These are phyloP conservation scores for Protomyces gravidus DNA, from an alignment of 1,139 yeast genomes.

Conservation along the genomic window DNA sequence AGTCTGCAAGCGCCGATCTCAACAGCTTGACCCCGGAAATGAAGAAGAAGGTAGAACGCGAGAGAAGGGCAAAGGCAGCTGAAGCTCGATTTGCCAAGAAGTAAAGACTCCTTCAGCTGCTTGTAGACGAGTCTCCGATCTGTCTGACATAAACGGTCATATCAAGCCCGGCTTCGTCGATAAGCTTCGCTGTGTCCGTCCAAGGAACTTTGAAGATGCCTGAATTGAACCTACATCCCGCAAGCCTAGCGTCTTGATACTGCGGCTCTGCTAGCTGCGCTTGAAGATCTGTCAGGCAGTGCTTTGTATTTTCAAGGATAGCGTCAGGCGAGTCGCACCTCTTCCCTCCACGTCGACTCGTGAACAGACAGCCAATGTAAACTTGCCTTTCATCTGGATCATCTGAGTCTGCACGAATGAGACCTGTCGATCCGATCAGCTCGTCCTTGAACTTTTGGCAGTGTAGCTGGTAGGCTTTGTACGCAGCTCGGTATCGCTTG, in stretches of 20 bases:
- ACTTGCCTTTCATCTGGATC: neutral
- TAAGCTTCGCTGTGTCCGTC: constrained; percentile 1
- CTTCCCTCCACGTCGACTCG: constrained; percentile 6
- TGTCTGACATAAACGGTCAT: constrained; percentile 2
- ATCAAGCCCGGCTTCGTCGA: constrained; percentile 13
- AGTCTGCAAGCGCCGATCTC: constrained; percentile 36
- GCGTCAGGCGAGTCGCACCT: neutral
- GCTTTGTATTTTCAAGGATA: neutral
- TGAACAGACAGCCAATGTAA: constrained; percentile 21
- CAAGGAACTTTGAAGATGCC: constrained; percentile 22
- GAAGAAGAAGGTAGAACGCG: constrained; percentile 73
- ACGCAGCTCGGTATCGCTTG: constrained; percentile 1
- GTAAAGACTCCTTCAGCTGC: neutral
- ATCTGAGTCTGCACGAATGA: constrained; percentile 1
- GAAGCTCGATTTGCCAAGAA: constrained; percentile 64
- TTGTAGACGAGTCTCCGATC: neutral
- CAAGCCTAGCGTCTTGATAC: neutral
- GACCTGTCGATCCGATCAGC: constrained; percentile 10
- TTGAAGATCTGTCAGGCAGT: constrained; percentile 3
- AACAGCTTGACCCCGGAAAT: constrained; percentile 60
- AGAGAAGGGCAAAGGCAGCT: constrained; percentile 93
- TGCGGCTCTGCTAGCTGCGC: constrained; percentile 1
- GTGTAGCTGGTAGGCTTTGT: neutral
- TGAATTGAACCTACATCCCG: constrained; percentile 14
- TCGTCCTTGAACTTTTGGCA: neutral